A percentile compares a stretch with the other conserved stretches of the same genome.
Evolutionary conservation across 345 rosid genomes (phyloP).

Genomic region (Eucalyptus dawsonii): DNA sequence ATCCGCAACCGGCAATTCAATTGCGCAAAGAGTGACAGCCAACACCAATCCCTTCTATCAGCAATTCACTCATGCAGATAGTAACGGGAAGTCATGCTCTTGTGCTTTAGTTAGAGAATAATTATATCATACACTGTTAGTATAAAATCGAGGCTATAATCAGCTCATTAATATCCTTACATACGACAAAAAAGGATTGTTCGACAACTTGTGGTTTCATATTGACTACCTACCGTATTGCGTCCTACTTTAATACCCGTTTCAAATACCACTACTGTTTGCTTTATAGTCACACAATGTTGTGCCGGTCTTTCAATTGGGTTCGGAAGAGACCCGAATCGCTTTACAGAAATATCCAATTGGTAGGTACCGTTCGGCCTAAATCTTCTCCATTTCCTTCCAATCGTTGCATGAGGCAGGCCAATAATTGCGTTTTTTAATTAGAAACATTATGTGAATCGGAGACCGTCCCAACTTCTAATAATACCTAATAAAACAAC

Average conservation of each 20-base stretch:
- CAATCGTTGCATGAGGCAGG: neutral
- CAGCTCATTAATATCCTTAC: neutral
- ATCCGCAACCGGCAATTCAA: neutral
- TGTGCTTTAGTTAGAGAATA: neutral
- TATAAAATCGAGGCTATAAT: neutral
- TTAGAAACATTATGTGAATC: neutral
- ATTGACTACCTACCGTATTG: neutral
- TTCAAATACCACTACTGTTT: neutral
- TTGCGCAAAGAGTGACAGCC: neutral
- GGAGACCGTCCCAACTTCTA: neutral
- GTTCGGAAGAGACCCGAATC: neutral
- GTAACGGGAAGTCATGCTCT: neutral
- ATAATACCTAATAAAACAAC: neutral
- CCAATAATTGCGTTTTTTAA: neutral
- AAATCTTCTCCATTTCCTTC: neutral
- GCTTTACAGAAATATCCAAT: neutral
- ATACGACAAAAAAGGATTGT: neutral
- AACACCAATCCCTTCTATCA: neutral
- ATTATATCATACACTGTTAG: neutral
- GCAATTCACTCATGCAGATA: neutral
- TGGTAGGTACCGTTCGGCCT: neutral
- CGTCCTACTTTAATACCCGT: neutral
- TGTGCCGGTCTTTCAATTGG: neutral
- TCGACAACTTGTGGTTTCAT: neutral
- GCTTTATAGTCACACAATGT: neutral